Evolutionary conservation across 2,329 filamentous ascomycete species (phyloP).

Genomic region (Ophiosphaerella herpotricha): DNA sequence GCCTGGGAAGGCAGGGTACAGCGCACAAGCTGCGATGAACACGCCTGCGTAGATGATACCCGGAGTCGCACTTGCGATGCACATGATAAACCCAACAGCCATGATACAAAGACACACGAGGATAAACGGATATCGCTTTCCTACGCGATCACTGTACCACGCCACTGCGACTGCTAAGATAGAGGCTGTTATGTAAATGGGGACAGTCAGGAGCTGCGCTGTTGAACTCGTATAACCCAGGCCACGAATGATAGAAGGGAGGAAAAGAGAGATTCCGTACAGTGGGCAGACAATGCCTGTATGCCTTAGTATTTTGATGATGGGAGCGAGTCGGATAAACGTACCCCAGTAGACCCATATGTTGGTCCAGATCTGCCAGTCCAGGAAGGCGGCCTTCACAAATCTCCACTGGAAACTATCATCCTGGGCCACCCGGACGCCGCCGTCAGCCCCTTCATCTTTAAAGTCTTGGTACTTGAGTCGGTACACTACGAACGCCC

Average conservation of each 20-base stretch:
- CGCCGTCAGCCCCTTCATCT: constrained; percentile 57
- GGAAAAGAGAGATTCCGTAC: constrained; percentile 45
- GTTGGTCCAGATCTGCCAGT: constrained; percentile 56
- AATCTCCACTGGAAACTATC: constrained; percentile 69
- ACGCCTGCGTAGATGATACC: constrained; percentile 45
- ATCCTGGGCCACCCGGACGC: constrained; percentile 69
- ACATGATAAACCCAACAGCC: constrained; percentile 46
- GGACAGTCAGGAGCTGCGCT: constrained; percentile 50
- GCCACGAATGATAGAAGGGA: constrained; percentile 54
- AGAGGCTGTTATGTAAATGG: constrained; percentile 49
- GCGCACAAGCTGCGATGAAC: constrained; percentile 43
- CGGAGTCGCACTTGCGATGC: constrained; percentile 36
- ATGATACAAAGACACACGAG: constrained; percentile 38
- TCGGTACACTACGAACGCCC: constrained; percentile 64
- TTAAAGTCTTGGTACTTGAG: constrained; percentile 56
- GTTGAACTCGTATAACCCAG: constrained; percentile 48
- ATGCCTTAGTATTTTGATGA: constrained; percentile 5
- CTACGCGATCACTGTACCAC: constrained; percentile 34
- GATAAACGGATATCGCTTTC: constrained; percentile 43
- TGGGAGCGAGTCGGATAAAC: constrained; percentile 46
- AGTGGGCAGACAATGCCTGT: constrained; percentile 45
- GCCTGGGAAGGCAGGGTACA: constrained; percentile 47
- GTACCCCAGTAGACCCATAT: constrained; percentile 68
- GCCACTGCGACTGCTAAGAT: constrained; percentile 40
- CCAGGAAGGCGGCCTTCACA: constrained; percentile 51